Evolutionary conservation across 169 alveolate species (phyloP).

Genomic region (Cryptosporidium viatorum): DNA sequence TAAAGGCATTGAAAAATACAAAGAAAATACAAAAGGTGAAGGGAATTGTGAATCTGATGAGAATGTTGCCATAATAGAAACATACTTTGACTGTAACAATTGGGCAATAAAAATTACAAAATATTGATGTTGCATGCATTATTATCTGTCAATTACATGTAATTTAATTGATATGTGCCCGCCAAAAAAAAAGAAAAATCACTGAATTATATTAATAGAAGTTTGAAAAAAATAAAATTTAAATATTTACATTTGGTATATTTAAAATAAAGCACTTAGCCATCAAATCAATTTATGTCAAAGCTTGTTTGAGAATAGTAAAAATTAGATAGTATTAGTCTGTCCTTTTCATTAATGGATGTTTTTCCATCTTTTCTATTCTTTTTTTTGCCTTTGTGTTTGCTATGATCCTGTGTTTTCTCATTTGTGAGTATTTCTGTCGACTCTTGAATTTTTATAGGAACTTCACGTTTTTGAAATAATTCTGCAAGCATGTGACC

Average conservation of each 20-base stretch:
- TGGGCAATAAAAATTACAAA: conserved; percentile 66
- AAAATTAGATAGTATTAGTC: neutral
- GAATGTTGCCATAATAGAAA: conserved; percentile 13
- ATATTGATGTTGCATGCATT: neutral
- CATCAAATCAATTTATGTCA: neutral
- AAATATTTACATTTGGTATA: neutral
- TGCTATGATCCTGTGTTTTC: neutral
- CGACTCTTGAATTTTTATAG: neutral
- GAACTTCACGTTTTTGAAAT: conserved; percentile 13
- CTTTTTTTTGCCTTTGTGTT: neutral
- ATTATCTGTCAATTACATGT: neutral
- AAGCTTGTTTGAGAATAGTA: neutral
- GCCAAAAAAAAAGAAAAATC: neutral
- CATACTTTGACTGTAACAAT: conserved; percentile 63
- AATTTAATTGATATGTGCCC: neutral
- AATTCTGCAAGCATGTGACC: conserved; percentile 46
- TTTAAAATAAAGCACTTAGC: neutral
- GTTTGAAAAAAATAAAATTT: neutral
- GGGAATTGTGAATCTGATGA: neutral
- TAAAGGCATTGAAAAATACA: conserved; percentile 24
- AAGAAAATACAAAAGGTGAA: neutral
- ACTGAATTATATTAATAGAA: neutral
- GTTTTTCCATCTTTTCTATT: neutral
- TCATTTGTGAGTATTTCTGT: neutral
- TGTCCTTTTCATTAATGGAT: neutral